Evolutionary conservation across 257 asterid species (phyloP).

Genomic region (Lantana camara): DNA sequence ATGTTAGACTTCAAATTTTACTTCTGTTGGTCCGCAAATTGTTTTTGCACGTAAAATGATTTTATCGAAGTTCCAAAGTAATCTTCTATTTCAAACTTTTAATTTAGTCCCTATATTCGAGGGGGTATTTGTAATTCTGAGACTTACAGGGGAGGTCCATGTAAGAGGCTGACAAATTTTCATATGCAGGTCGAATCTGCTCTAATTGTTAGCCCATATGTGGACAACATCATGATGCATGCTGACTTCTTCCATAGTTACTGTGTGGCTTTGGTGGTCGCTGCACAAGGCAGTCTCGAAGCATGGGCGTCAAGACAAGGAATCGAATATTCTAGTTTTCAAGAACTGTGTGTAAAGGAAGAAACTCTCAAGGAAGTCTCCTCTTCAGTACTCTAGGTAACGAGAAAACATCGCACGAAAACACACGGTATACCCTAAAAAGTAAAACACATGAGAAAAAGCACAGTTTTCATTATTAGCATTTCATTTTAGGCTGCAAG

Average conservation of each 20-base stretch:
- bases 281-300: conserved; percentile 67
- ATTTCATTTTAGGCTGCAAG: conserved; percentile 42
- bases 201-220: conserved; percentile 61
- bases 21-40: too few species aligned
- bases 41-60: too few species aligned
- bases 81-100: too few species aligned
- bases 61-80: too few species aligned
- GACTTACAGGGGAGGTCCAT: too few species aligned
- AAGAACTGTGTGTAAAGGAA: conserved; percentile 68
- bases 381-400: conserved; percentile 75
- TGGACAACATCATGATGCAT: conserved; percentile 86
- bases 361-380: conserved; percentile 78
- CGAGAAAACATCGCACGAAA: too few species aligned
- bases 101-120: too few species aligned
- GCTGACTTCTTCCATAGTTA: conserved; percentile 83
- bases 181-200: conserved; percentile 87
- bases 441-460: too few species aligned
- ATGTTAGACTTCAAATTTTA: too few species aligned
- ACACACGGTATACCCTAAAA: too few species aligned
- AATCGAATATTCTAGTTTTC: conserved; percentile 55
- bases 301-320: conserved; percentile 80
- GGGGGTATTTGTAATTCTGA: too few species aligned
- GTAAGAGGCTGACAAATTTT: conserved; percentile 10
- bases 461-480: too few species aligned
- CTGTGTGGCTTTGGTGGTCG: conserved; percentile 94